Conservation (phyloP, 2,329 filamentous ascomycete species). For the Botrytis byssoidea region DNA sequence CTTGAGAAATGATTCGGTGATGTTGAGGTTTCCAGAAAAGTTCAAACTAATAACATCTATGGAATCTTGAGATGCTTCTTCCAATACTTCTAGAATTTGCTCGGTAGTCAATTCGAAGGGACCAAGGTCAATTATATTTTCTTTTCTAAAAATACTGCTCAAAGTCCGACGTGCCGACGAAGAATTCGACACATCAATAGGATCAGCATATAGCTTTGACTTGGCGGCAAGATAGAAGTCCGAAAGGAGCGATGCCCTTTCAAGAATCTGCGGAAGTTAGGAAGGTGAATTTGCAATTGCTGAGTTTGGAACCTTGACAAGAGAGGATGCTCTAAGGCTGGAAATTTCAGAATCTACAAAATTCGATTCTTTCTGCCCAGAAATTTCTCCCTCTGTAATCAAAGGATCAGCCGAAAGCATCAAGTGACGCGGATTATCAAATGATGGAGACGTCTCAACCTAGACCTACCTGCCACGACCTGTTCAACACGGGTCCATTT, state of each 20-base stretch:
- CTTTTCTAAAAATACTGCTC: neutral
- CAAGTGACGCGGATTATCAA: neutral
- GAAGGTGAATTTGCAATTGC: neutral
- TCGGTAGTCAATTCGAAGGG: neutral
- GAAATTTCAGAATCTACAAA: neutral
- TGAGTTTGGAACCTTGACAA: neutral
- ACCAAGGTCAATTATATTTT: conserved; percentile 12
- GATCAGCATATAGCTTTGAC: conserved; percentile 14
- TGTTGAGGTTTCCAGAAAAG: conserved; percentile 16
- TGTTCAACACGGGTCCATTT: neutral
- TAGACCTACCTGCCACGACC: neutral
- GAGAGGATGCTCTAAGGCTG: conserved; percentile 2
- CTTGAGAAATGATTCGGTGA: neutral
- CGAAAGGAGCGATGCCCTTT: conserved; percentile 3
- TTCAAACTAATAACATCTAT: neutral
- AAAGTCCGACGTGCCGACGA: conserved; percentile 12
- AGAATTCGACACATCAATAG: neutral
- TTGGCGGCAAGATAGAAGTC: conserved; percentile 16
- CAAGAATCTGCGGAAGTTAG: conserved; percentile 11
- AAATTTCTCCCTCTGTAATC: neutral
- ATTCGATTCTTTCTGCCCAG: neutral
- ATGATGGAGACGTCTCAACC: neutral
- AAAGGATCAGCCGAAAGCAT: neutral
- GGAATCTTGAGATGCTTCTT: neutral
- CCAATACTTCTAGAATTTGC: conserved; percentile 11